Conservation (phyloP, 164 flowering plant species). For the Santalum album region DNA sequence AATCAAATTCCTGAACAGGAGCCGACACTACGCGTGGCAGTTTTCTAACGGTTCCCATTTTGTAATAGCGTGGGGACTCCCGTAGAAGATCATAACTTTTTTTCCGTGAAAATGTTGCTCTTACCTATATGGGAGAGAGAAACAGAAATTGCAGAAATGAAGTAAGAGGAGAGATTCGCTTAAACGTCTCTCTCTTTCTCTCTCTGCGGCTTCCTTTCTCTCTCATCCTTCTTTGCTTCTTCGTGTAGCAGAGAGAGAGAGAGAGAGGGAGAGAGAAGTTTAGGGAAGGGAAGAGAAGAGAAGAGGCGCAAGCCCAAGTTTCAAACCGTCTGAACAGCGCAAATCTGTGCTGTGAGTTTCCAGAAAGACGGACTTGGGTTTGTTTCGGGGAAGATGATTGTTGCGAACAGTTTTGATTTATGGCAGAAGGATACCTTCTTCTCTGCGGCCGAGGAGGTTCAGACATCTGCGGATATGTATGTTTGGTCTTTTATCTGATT, state of each 20-base stretch:
- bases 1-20: no score
- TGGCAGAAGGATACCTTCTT: conserved; percentile 87
- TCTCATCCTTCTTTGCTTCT: conserved; percentile 4
- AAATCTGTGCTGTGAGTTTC: neutral
- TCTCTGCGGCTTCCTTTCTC: neutral
- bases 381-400: conserved; percentile 39
- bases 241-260: neutral
- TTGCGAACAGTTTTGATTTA: conserved; percentile 66
- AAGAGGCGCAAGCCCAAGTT: neutral
- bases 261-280: neutral
- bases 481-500: conserved; percentile 10
- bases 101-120: no score
- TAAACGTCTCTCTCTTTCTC: conserved; percentile 3
- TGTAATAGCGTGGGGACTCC: neutral
- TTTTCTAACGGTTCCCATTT: no score
- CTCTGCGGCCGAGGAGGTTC: conserved; percentile 88
- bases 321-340: neutral
- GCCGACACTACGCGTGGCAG: no score
- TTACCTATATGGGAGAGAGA: neutral
- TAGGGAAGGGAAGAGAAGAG: neutral
- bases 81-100: neutral
- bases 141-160: neutral
- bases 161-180: neutral
- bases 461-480: conserved; percentile 81
- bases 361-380: neutral